Conservation (phyloP, 148 eudicot genomes). For the Cornus controversa region DNA sequence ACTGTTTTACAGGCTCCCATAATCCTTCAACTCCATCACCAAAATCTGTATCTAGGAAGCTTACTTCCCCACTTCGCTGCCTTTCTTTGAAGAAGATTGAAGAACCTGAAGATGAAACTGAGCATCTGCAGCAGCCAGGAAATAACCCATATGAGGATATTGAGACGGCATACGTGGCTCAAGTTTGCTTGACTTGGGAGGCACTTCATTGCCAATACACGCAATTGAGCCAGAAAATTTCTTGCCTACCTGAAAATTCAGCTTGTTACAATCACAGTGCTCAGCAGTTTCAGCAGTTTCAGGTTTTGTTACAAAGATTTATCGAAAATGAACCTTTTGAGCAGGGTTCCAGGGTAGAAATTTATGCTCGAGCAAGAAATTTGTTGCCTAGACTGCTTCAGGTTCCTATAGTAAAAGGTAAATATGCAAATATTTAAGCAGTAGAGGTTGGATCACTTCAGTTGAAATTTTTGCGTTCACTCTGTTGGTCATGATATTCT, state of each 20-base stretch:
- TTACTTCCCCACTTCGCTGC: slow-evolving; percentile 77
- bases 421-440: background rate
- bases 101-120: slow-evolving; percentile 63
- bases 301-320: slow-evolving; percentile 85
- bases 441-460: background rate
- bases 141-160: slow-evolving; percentile 62
- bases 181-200: slow-evolving; percentile 92
- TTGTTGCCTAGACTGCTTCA: slow-evolving; percentile 76
- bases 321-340: slow-evolving; percentile 95
- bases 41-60: slow-evolving; percentile 71
- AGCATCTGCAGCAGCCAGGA: slow-evolving; percentile 67
- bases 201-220: slow-evolving; percentile 92
- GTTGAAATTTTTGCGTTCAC: background rate
- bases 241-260: slow-evolving; percentile 63
- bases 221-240: slow-evolving; percentile 73
- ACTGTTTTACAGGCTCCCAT: slow-evolving; percentile 43
- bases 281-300: slow-evolving; percentile 92
- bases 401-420: slow-evolving; percentile 87
- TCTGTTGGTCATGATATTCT: background rate
- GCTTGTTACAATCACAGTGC: slow-evolving; percentile 76
- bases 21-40: slow-evolving; percentile 65
- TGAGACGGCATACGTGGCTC: slow-evolving; percentile 87
- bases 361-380: slow-evolving; percentile 73
- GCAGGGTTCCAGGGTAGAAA: slow-evolving; percentile 66
- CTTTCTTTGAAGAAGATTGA: slow-evolving; percentile 79